Percentiles rank a stretch among this genome's conserved stretches.
phyloP scores from a whole-genome alignment of 768 basidiomycete genomes.

The Podaxis sp. region DNA sequence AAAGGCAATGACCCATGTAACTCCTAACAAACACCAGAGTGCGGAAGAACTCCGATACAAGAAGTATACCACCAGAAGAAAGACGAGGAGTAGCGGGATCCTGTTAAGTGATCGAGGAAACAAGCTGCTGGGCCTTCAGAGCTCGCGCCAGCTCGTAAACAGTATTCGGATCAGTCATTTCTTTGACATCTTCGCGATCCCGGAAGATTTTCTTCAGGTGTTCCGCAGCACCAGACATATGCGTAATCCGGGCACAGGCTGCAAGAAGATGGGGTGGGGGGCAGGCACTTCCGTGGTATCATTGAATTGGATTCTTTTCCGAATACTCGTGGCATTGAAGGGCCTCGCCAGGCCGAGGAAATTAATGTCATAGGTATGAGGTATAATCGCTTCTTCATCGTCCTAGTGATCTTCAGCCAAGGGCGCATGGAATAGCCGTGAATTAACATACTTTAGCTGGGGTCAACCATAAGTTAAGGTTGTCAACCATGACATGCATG shows the following conservation, averaged over 20 bases:
- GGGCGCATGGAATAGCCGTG: neutral
- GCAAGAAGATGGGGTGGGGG: slow-evolving; percentile 24
- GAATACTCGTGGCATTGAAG: neutral
- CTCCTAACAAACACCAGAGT: no score
- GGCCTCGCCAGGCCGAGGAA: neutral
- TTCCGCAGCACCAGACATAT: slow-evolving; percentile 28
- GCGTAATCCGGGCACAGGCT: slow-evolving; percentile 25
- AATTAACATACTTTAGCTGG: slow-evolving; percentile 1
- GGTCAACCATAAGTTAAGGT: slow-evolving; percentile 1
- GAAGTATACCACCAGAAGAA: no score
- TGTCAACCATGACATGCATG: neutral
- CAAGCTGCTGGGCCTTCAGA: no score
- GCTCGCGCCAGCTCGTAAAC: slow-evolving; percentile 1
- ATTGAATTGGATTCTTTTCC: neutral
- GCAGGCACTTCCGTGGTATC: slow-evolving; percentile 15
- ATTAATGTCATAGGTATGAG: slow-evolving; percentile 1
- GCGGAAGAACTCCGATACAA: no score
- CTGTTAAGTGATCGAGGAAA: no score
- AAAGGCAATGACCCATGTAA: no score
- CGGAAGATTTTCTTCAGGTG: slow-evolving; percentile 19
- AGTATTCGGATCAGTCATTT: no score
- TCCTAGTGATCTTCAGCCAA: neutral
- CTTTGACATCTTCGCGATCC: slow-evolving; percentile 17
- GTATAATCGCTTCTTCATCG: neutral
- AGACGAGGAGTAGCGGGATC: neutral